Conservation (phyloP, 192 early-diverging fungal genomes). For the Entomortierella chlamydospora region DNA sequence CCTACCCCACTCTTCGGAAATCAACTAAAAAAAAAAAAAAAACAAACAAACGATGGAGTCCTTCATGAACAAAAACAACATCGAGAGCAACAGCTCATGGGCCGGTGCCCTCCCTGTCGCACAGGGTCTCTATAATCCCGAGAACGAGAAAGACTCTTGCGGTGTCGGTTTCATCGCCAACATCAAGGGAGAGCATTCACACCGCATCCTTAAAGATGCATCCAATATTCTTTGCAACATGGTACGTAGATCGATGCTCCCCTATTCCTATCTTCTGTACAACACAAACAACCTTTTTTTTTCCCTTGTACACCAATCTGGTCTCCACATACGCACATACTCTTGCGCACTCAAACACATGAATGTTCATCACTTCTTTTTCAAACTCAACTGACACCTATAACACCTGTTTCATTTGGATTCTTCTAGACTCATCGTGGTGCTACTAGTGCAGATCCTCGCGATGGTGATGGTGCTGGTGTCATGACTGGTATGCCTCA, state of each 20-base stretch:
- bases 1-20: conserved; percentile 4
- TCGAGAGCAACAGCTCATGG: conserved; percentile 72
- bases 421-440: conserved; percentile 86
- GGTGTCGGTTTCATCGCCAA: conserved; percentile 98
- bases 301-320: background rate
- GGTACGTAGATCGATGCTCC: conserved; percentile 50
- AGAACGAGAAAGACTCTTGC: conserved; percentile 93
- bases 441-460: conserved; percentile 90
- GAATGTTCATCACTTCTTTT: background rate
- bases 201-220: conserved; percentile 93
- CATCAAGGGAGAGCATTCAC: conserved; percentile 86
- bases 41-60: conserved; percentile 27
- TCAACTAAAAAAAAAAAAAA: too few species aligned
- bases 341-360: conserved; percentile 14
- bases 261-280: background rate
- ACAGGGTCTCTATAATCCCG: conserved; percentile 91
- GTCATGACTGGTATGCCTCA: conserved; percentile 97
- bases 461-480: conserved; percentile 99
- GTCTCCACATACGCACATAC: background rate
- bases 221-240: conserved; percentile 96
- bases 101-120: conserved; percentile 85
- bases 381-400: background rate
- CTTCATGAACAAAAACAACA: conserved; percentile 54
- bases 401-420: background rate
- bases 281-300: too few species aligned